These are phyloP conservation scores for Diaporthe capsici DNA, from an alignment of 2,329 filamentous ascomycete genomes.

Conservation along the genomic window DNA sequence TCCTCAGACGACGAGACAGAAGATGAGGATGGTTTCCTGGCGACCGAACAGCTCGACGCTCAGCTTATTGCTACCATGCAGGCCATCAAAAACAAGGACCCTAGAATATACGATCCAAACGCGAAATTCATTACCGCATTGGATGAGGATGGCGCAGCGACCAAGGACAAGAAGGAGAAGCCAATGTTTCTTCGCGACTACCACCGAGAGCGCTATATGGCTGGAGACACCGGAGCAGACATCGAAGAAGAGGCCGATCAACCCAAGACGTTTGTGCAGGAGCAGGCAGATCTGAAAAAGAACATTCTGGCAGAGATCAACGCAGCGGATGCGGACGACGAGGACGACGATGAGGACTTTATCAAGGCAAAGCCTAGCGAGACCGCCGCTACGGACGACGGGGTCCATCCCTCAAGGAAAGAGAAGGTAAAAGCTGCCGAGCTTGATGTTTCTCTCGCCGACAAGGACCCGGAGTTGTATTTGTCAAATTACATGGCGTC, in stretches of 20 bases:
- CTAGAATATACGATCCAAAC: slow-evolving; percentile 86
- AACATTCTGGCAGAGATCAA: slow-evolving; percentile 87
- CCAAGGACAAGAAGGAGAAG: slow-evolving; percentile 78
- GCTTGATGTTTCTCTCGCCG: slow-evolving; percentile 79
- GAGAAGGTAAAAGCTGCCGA: slow-evolving; percentile 65
- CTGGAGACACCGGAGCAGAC: slow-evolving; percentile 73
- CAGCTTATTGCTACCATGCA: slow-evolving; percentile 89
- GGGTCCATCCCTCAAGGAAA: slow-evolving; percentile 70
- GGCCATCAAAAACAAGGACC: slow-evolving; percentile 92
- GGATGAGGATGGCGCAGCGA: slow-evolving; percentile 61
- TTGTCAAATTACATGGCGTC: slow-evolving; percentile 96
- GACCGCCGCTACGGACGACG: slow-evolving; percentile 53
- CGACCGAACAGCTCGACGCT: slow-evolving; percentile 86
- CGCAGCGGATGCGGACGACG: slow-evolving; percentile 67
- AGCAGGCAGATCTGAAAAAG: slow-evolving; percentile 87
- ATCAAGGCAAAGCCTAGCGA: slow-evolving; percentile 76
- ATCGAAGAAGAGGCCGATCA: slow-evolving; percentile 62
- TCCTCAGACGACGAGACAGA: slow-evolving; percentile 84
- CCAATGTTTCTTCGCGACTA: slow-evolving; percentile 91
- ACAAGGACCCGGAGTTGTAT: slow-evolving; percentile 89
- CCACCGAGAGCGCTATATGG: slow-evolving; percentile 89
- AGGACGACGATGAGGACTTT: slow-evolving; percentile 79
- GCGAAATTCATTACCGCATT: slow-evolving; percentile 82
- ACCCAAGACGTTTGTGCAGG: slow-evolving; percentile 84
- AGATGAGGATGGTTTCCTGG: slow-evolving; percentile 90